phyloP scores from a whole-genome alignment of 306 rosid genomes.

The Pterocarpus macrocarpus region DNA sequence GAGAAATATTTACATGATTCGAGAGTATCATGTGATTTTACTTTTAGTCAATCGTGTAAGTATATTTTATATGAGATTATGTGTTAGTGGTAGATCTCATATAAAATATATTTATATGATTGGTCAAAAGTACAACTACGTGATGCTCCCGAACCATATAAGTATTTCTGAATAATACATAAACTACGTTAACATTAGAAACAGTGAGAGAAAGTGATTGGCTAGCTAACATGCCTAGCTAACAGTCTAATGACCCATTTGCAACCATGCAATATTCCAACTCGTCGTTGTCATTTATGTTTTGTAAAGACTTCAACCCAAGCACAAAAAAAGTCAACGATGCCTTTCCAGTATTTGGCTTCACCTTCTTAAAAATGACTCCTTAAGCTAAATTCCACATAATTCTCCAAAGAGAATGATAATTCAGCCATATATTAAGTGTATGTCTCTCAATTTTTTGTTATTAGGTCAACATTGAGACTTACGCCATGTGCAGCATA shows the following conservation, averaged over 20 bases:
- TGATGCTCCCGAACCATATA: no score
- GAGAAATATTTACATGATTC: no score
- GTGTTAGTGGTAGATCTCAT: no score
- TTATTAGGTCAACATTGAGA: constrained; percentile 23
- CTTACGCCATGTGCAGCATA: constrained; percentile 6
- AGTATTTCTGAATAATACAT: neutral
- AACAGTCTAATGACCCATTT: no score
- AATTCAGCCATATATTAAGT: neutral
- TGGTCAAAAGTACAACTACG: no score
- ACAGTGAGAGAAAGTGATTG: neutral
- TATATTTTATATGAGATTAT: no score
- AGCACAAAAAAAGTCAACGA: constrained; percentile 26
- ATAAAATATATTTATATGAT: no score
- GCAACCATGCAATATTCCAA: neutral
- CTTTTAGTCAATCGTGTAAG: no score
- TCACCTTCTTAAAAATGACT: neutral
- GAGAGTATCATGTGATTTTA: no score
- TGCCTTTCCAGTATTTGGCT: neutral
- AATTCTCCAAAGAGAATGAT: neutral
- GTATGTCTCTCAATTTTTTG: neutral
- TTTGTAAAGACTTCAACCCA: neutral
- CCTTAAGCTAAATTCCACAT: neutral
- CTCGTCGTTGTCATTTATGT: neutral
- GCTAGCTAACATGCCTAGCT: constrained; percentile 12
- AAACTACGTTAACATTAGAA: neutral